These are phyloP conservation scores for Auxenochlorella pyrenoidosa DNA, from an alignment of 139 green algal genomes.

Conservation along the genomic window DNA sequence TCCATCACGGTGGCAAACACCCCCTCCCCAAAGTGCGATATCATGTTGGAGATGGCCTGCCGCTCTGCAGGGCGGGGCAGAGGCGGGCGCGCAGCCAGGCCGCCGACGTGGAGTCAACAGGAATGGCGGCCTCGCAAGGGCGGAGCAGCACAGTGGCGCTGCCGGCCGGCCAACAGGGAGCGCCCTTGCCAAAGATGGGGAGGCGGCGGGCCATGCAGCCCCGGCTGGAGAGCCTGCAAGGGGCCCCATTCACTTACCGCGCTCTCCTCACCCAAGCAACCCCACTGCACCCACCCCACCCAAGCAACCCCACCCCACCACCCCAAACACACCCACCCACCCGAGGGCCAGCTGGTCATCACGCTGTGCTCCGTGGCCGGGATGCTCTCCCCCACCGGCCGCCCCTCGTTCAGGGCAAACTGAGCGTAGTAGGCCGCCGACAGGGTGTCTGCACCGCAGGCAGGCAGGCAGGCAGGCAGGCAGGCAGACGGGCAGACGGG, in stretches of 20 bases:
- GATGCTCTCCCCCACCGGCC: constrained; percentile 80
- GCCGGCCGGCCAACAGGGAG: no score
- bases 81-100: no score
- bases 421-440: constrained; percentile 89
- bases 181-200: no score
- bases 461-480: no score
- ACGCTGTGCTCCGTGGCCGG: constrained; percentile 93
- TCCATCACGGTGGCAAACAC: constrained; percentile 91
- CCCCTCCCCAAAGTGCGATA: constrained; percentile 82
- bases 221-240: no score
- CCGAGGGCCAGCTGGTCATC: constrained; percentile 89
- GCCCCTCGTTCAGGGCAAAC: constrained; percentile 88
- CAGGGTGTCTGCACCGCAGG: constrained; percentile 77
- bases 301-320: neutral
- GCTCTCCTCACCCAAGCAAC: no score
- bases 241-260: no score
- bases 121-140: no score
- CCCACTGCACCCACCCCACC: neutral
- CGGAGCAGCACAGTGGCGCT: no score
- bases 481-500: no score
- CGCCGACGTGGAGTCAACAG: no score
- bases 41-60: constrained; percentile 90
- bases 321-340: neutral
- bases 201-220: no score
- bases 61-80: constrained; percentile 55